Conservation (phyloP, 2,329 filamentous ascomycete species). For the Teratosphaeria epicoccoides region DNA sequence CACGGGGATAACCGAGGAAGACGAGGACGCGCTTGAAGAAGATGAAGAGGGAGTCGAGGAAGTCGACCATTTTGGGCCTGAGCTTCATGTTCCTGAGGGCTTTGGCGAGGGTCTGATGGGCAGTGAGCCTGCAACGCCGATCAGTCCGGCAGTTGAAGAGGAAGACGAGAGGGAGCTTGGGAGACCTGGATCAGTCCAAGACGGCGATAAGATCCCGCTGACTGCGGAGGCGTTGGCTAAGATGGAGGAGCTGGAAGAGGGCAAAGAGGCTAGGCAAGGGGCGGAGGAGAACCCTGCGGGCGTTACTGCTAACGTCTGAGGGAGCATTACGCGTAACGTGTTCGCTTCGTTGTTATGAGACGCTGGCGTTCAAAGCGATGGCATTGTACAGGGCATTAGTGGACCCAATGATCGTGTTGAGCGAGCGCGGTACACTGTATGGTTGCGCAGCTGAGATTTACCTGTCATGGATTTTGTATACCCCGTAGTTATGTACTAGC, state of each 20-base stretch:
- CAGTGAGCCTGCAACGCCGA: neutral
- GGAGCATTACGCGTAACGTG: neutral
- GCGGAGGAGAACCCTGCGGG: neutral
- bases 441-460: neutral
- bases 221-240: slow-evolving; percentile 23
- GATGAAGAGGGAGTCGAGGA: slow-evolving; percentile 10
- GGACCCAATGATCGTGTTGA: neutral
- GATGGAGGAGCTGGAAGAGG: slow-evolving; percentile 28
- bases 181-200: neutral
- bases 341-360: neutral
- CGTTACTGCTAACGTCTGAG: neutral
- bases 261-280: neutral
- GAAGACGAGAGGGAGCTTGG: neutral
- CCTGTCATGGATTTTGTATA: too few species aligned
- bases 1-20: slow-evolving; percentile 35
- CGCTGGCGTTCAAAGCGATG: neutral
- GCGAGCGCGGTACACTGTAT: neutral
- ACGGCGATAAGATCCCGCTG: slow-evolving; percentile 10
- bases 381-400: neutral
- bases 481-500: too few species aligned
- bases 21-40: slow-evolving; percentile 22
- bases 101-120: neutral
- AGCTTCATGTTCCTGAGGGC: slow-evolving; percentile 5
- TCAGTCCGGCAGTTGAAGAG: neutral
- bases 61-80: slow-evolving; percentile 21